Percentiles rank a stretch among this genome's conserved stretches.
These are phyloP conservation scores for Coemansia sp. DNA, from an alignment of 192 early-diverging fungal species.

Conservation along the genomic window DNA sequence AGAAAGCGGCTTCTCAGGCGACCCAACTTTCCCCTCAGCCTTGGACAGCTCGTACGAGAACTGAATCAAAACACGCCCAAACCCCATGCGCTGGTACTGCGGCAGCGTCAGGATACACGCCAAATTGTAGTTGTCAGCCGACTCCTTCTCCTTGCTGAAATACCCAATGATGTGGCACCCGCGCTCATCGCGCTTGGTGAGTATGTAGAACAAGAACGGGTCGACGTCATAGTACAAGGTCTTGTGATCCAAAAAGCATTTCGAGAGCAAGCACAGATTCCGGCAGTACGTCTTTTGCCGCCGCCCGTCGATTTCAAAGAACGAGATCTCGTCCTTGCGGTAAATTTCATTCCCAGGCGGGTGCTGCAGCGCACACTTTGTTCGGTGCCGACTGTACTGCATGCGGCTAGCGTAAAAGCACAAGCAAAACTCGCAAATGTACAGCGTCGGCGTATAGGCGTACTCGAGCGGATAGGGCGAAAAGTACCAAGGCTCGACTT, in stretches of 20 bases:
- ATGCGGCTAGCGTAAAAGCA: conserved; percentile 71
- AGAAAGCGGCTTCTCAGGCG: conserved; percentile 97
- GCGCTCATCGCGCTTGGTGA: conserved; percentile 82
- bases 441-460: conserved; percentile 70
- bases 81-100: conserved; percentile 95
- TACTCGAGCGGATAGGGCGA: conserved; percentile 94
- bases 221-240: conserved; percentile 98
- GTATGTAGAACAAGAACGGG: conserved; percentile 95
- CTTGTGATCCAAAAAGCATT: conserved; percentile 98
- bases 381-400: conserved; percentile 78
- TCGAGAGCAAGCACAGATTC: conserved; percentile 94
- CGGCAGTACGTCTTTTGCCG: conserved; percentile 92
- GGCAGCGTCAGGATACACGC: conserved; percentile 98
- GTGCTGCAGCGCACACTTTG: conserved; percentile 86
- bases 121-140: conserved; percentile 92
- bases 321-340: conserved; percentile 83
- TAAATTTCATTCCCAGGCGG: conserved; percentile 99
- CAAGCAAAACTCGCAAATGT: conserved; percentile 97
- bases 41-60: conserved; percentile 98
- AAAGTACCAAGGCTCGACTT: conserved; percentile 98
- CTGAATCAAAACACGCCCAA: conserved; percentile 87
- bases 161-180: conserved; percentile 95
- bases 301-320: conserved; percentile 97
- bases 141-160: conserved; percentile 99
- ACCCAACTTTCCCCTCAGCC: conserved; percentile 89